A percentile compares a stretch with the other conserved stretches of the same genome.
These are phyloP conservation scores for Wakefieldia striispora DNA, from an alignment of 768 basidiomycete genomes.

Conservation along the genomic window DNA sequence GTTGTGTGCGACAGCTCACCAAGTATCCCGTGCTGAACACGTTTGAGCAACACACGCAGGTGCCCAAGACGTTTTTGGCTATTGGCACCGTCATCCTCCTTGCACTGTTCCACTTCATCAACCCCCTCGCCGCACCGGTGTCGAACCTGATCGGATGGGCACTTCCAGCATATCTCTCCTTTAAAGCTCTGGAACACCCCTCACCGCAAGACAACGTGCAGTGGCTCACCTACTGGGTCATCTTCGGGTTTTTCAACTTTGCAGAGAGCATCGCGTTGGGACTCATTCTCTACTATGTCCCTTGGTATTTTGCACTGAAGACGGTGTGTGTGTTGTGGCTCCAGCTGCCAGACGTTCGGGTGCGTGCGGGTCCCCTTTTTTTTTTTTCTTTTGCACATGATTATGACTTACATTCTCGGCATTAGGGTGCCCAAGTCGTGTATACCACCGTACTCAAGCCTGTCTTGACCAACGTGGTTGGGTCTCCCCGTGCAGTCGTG, in stretches of 20 bases:
- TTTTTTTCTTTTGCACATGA: not conserved
- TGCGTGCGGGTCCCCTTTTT: constrained; percentile 46
- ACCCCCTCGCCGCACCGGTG: constrained; percentile 86
- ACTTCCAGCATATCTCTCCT: constrained; percentile 91
- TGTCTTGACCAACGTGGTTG: constrained; percentile 62
- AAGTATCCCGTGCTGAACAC: constrained; percentile 85
- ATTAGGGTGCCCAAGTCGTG: constrained; percentile 80
- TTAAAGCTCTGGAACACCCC: constrained; percentile 92
- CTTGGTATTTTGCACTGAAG: constrained; percentile 96
- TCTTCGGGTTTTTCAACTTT: constrained; percentile 94
- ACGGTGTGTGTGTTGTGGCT: constrained; percentile 89
- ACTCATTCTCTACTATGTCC: constrained; percentile 85
- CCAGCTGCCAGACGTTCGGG: constrained; percentile 81
- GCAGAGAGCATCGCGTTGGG: constrained; percentile 83
- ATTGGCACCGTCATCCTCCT: constrained; percentile 68
- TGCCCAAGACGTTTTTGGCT: constrained; percentile 91
- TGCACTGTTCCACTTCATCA: constrained; percentile 77
- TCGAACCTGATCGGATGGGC: constrained; percentile 95
- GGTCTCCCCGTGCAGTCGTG: constrained; percentile 41
- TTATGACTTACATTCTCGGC: not conserved
- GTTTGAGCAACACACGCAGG: constrained; percentile 85
- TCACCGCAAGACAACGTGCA: constrained; percentile 82
- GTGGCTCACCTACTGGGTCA: constrained; percentile 98
- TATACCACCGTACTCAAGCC: constrained; percentile 81
- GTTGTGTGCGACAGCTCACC: constrained; percentile 51